Base-by-base conservation (phyloP, 306 rosid species). In the Cucumis hystrix region DNA sequence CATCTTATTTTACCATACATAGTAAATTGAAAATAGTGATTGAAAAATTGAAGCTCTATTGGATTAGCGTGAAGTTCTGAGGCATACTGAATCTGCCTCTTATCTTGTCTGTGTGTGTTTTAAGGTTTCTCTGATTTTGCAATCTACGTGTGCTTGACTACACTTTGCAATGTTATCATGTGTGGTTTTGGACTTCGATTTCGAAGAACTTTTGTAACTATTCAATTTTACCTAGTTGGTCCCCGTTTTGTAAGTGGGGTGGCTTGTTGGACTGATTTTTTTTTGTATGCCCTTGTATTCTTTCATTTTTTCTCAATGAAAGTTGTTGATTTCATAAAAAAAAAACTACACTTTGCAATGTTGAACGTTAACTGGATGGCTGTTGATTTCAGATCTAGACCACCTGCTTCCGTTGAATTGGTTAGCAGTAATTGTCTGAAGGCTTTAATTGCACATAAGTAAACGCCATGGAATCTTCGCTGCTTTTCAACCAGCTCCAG, bases 401-500 rank as follows among this genome's bases (percentile, higher is more conserved):
- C 37, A 6, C 54, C 74, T 68, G 37, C 23, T 20, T 45, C 54
- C 1, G 41, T 47, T 47, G 20, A 47, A 13, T 15, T 12, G 35
- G 33, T 70, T 47, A 70, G 40, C 51, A 67, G 17, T 67, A 39
- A 41, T 67, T 41, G 28, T 67, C 54, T 40, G 54, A n/a, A 25
- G 59, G 16, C 21, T 71, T 14, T 25, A 15, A 45, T 51, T 51
- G 61, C 61, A 72, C 23, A 14, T 8, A 45, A 51, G 60, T 28
- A 72, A 55, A 14, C 60, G 5, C 20, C 59, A 88, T 88, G 92
- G 92, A 83, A 64, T 65, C 87, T 6, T 61, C 83, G 9, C 30
- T 68, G 77, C 82, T 88, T 9, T 86, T 77, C 75, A 88, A 81
- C 74, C 88, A 83, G 69, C 87, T 88, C 72, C 83, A 75, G 88